Base-by-base conservation (phyloP, 83 land plant species). In the Picea mariana region DNA sequence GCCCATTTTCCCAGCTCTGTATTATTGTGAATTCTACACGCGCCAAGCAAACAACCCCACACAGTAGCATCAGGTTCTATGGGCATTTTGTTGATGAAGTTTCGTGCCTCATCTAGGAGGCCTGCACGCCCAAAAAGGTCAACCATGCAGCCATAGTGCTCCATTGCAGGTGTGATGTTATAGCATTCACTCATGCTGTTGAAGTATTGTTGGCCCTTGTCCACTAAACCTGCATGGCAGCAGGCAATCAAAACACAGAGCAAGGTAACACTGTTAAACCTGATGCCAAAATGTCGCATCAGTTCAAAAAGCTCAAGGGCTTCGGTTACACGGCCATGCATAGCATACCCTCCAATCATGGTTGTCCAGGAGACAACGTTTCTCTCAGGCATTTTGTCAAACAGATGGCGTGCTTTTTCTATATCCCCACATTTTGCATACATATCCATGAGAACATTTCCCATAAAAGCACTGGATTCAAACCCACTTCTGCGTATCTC, bases 341-440 rank as follows among this genome's bases (percentile, higher is more conserved):
- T 69, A 17, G 75, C 75, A 69, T 69, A 69, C 42, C 75, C 75
- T 38, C 47, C 75, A 18, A 69, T 69, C 75, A 69, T 69, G 38
- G 75, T 9, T 17, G 38, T 69, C 75, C 75, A 69, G 17, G 75
- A 69, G 75, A 38, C 42, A 18, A 69, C 42, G 38, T 18, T 38
- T 69, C 47, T 40, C 0, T 69, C n/a, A 17, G 47, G 75, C 75
- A 69, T 69, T 69, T 38, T 69, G 11, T 38, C 75, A 38, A 69
- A 69, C 75, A 69, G 6, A 6, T 38, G 38, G 9, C 42, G 20
- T 38, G 75, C 75, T 38, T 69, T 69, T 42, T 69, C n/a, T 17
- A 69, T 34, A 9, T 2, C 8, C 18, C 75, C 75, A 69, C 75
- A 69, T 38, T 69, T 69, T 69, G 75, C 75, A 69, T 69, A 69